Evolutionary conservation across 2,329 filamentous ascomycete species (phyloP), one percentile per base, ranked within the genome.

Genomic region (Massarina eburnea): DNA sequence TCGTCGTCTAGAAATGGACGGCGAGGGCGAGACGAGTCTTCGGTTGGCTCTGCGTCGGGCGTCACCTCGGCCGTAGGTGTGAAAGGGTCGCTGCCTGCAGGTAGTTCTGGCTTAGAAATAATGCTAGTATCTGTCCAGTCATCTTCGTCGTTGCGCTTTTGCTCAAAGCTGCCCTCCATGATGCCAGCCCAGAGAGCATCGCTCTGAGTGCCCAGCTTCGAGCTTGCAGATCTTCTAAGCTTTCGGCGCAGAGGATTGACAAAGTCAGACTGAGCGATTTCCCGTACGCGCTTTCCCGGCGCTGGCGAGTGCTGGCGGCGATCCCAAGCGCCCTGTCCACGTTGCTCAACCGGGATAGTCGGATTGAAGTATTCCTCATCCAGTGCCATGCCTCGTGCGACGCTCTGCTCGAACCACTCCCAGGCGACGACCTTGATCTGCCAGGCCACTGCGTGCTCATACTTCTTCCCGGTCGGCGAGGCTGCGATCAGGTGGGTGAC

Each of bases 171-270:
- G 7, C 52, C 62, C 34, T 61, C 83, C 19, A 94, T 80, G 48
- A 99, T 95, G 59, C 95, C 89, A 4, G 86, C 86, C 92, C 92
- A 97, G n/a, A 97, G 79, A 21, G 83, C 84, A 58, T 91, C 84
- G 55, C 85, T 86, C 61, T 96, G 91, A 39, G 80, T 87, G 46
- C 80, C 85, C 24, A 97, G 75, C 66, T 90, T 92, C 63, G 86
- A 84, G 68, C 91, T 96, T 18, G 91, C 88, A 5, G 89, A 91
- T 60, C 91, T 87, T 55, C 94, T 84, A 55, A 99, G 72, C 72
- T 96, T 97, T 55, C 91, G 82, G 51, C 83, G 82, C 20, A 58
- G 57, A 4, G 62, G 59, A 4, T 86, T 84, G 10, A 70, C 67
- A 3, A 55, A 38, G 21, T 59, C 55, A 32, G 39, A 46, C n/a